Conservation (phyloP, 2,329 filamentous ascomycete genomes). For the Chaetomium sp. region DNA sequence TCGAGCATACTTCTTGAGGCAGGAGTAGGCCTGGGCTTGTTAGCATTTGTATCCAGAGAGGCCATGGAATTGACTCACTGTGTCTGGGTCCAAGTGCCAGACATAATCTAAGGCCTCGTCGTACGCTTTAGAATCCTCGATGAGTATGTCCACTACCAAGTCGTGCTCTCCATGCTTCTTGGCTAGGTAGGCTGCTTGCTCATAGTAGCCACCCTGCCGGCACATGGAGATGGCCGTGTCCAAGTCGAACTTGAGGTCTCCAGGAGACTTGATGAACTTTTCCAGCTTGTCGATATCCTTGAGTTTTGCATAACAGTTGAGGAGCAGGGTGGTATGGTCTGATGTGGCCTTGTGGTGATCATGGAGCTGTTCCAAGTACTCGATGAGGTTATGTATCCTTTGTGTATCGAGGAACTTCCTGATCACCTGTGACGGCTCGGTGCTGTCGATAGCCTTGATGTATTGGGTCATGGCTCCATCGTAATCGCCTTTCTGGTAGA, state of each 20-base stretch:
- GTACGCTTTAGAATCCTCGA: slow-evolving; percentile 93
- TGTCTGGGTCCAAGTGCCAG: slow-evolving; percentile 78
- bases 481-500: slow-evolving; percentile 94
- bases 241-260: slow-evolving; percentile 92
- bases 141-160: slow-evolving; percentile 90
- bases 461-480: slow-evolving; percentile 99
- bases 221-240: slow-evolving; percentile 98
- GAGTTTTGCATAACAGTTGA: slow-evolving; percentile 97
- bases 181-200: slow-evolving; percentile 93
- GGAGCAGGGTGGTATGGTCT: slow-evolving; percentile 88
- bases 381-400: slow-evolving; percentile 94
- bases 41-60: slow-evolving; percentile 34
- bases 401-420: slow-evolving; percentile 97
- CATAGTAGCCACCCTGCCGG: slow-evolving; percentile 92
- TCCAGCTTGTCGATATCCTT: slow-evolving; percentile 97
- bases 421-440: slow-evolving; percentile 94
- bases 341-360: slow-evolving; percentile 91
- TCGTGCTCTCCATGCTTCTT: slow-evolving; percentile 93
- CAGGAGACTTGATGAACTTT: slow-evolving; percentile 93
- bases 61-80: slow-evolving; percentile 54
- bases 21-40: slow-evolving; percentile 70
- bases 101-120: slow-evolving; percentile 88
- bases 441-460: slow-evolving; percentile 91
- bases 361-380: slow-evolving; percentile 94
- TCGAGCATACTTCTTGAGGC: slow-evolving; percentile 92